Base-by-base conservation (phyloP, 805 yeast genomes). In the Danielozyma ontarioensis region DNA sequence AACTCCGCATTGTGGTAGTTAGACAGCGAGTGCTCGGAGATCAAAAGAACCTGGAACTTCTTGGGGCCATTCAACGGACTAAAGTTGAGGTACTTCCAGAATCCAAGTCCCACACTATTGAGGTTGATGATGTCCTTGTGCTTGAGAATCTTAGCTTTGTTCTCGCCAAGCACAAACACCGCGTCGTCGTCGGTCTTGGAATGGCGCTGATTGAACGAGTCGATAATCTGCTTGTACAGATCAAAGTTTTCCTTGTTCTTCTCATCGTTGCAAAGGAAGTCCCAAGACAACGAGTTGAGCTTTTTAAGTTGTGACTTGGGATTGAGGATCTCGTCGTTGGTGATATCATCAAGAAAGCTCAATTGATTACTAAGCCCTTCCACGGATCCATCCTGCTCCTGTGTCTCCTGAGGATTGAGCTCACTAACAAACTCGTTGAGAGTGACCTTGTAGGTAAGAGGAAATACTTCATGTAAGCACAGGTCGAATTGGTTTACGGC, bases 21-120 rank as follows among this genome's bases (percentile, higher is more conserved):
- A 14, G 13, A 23, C 13, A 14, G 34, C 13, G 37, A 40, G 18
- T 38, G 35, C 40, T 66, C 70, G 2, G 62, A 44, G 1, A 83
- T 46, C 38, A 80, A 46, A 6, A 82, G 40, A 5, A 77, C 54
- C 35, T 72, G 73, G 37, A 80, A 72, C 37, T 72, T 61, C 40
- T 81, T 80, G 1, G 59, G 53, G 1, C 68, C 70, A 16, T 54
- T 51, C 5, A 71, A 45, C 0, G 90, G 85, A 28, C 70, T 68
- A 31, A 83, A 64, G 37, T 75, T 72, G 44, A 83, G 49, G 28
- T 68, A 57, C 44, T 64, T 76, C 88, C 81, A 80, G 46, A 71
- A 72, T 37, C 57, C 53, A 13, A 71, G 53, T 30, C 74, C 76
- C 21, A 68, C 60, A 5, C 55, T 50, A 33, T 64, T 60, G 44